Conservation (phyloP, 1,284 basidiomycete species). For the Rhodotorula sp. region DNA sequence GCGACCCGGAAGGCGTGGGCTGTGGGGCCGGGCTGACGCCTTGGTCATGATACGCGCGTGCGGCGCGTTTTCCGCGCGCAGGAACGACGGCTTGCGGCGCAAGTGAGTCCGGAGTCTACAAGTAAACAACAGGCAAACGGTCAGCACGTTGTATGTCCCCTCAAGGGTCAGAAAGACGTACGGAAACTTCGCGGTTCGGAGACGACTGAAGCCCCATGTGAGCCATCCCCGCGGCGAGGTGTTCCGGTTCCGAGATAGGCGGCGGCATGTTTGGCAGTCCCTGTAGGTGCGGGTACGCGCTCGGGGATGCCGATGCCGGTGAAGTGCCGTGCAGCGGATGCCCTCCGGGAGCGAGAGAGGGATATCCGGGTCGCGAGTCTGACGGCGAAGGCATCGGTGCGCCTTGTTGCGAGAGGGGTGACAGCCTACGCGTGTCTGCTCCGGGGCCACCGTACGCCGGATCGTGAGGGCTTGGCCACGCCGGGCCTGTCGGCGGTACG, state of each 20-base stretch:
- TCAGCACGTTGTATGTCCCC: no score
- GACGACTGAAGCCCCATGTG: constrained; percentile 11
- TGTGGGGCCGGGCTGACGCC: constrained; percentile 13
- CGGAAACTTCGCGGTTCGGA: constrained; percentile 2
- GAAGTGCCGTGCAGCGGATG: background rate
- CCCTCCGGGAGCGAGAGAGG: background rate
- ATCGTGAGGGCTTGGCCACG: background rate
- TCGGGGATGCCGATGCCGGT: no score
- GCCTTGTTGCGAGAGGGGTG: background rate
- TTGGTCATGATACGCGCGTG: constrained; percentile 30
- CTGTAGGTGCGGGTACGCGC: background rate
- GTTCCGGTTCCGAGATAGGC: background rate
- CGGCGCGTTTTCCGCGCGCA: constrained; percentile 23
- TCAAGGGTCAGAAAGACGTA: background rate
- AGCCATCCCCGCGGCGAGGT: constrained; percentile 11
- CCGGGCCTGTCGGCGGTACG: background rate
- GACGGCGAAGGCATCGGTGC: background rate
- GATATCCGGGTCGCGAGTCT: background rate
- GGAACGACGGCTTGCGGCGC: constrained; percentile 13
- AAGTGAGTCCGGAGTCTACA: background rate
- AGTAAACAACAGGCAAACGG: background rate
- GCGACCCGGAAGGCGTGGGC: constrained; percentile 1
- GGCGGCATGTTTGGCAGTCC: background rate
- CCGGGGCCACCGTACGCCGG: background rate
- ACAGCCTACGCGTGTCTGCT: background rate